Evolutionary conservation across 2,329 filamentous ascomycete species (phyloP), one percentile per base, ranked within the genome.

Genomic region (Hymenoscyphus scutula): DNA sequence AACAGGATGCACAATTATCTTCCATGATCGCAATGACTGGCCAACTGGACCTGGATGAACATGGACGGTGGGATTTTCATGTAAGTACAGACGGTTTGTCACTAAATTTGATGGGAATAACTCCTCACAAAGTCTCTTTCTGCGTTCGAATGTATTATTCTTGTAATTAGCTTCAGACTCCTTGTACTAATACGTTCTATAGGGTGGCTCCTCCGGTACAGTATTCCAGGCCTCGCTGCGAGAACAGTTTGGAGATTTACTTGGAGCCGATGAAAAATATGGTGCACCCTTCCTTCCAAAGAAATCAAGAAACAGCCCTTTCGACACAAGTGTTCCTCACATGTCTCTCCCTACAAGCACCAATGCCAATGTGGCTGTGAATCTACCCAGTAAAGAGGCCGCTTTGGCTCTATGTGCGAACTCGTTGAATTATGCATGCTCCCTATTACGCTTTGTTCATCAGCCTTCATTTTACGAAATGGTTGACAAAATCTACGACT

Each of bases 11-110:
- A 11, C 85, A 94, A 67, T 80, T 99, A 29, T 88, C 94, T 73
- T 96, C 93, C 30, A 98, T 99, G 94, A 92, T 98, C 62, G 90
- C 94, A 73, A 91, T 91, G 51, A 92, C 94, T 2, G 95, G 94
- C 38, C 90, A 93, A 73, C 82, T 99, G 19, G 94, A 98, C 71
- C 82, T 98, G 37, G 92, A 96, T 70, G 94, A 98, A 69, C 87
- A 88, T 70, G 94, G 94, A 51, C 87, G 95, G 70, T 96, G 92
- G 87, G 93, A 98, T 76, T 99, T 97, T 71, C 92, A 96, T 73
- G 60, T 62, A 58, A 51, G 59, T 57, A 15, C 19, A 34, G 8
- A 13, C 32, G 15, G 32, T 34, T 8, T 34, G 32, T 34, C 10
- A 11, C 15, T 34, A 34, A 13, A 10, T 34, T 34, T 8, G 5